Base-by-base conservation (phyloP, 2,329 filamentous ascomycete genomes). In the Colletotrichum filicis region DNA sequence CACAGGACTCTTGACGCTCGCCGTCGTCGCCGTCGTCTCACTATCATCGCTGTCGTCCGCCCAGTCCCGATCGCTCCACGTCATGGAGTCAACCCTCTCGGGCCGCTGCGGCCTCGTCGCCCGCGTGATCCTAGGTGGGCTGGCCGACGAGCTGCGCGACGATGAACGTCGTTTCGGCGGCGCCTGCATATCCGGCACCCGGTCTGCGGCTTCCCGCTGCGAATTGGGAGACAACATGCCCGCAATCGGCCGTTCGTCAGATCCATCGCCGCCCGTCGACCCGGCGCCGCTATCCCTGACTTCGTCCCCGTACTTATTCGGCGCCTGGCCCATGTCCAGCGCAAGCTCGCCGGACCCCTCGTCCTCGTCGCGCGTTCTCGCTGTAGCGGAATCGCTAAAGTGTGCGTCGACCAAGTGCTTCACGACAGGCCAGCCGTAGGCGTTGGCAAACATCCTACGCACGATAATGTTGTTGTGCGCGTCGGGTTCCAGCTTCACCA, bases 391-490 rank as follows among this genome's bases (percentile, higher is more conserved):
- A 79, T 97, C 93, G 66, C 92, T 93, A 80, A 99, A 99, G 83
- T 99, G 97, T 0, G 95, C 95, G 78, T 98, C 95, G 65, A 97
- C 96, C 24, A 98, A 85, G 83, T 99, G 97, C 83, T 98, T 95
- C 62, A 98, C 87, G 1, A 99, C 97, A 0, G 97, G 97, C 97
- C 97, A 99, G 2, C 97, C 97, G 78, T 97, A 97, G 0, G 97
- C 97, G 79, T 99, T 99, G 69, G 95, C 93, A 81, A 99, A 99
- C 92, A 95, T 97, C 68, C 97, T 92, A 19, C 97, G 93, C 28
- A 99, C 97, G 73, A 98, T 93, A 76, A 99, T 97, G 82, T 99
- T 99, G 83, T 99, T 99, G 85, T 99, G 97, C 0, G 97, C 97
- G 82, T 99, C 97, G 0, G 97, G 97, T 80, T 99, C 96, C 2